Base-by-base conservation (phyloP, 306 rosid species). In the Cyclanthera cordifolia region DNA sequence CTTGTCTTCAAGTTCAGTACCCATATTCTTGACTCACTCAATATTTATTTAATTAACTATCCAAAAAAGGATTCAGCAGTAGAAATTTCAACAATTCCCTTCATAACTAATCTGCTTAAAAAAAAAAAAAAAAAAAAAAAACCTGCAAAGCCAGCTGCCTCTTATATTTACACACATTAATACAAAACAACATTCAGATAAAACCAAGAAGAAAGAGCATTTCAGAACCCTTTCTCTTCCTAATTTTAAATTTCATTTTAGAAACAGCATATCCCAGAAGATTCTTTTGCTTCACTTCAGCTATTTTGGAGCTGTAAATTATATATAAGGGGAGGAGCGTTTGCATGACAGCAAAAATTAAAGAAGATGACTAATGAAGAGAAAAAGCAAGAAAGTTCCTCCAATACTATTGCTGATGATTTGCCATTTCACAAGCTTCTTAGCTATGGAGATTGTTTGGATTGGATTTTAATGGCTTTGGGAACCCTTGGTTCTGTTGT, bases 381-480 rank as follows among this genome's bases (percentile, higher is more conserved):
- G 69, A 77, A 73, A 73, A 74, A 59, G 80, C 82, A 32, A 37
- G 77, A 79, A 23, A 67, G 69, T 2, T 25, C 25, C 0, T 72
- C 21, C 0, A 79, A 37, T 37, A 37, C 14, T 61, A 32, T 16
- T 60, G 46, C 17, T 14, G 68, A 9, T n/a, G 64, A 75, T 7
- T 30, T 82, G 55, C 76, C 89, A 12, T 88, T 84, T 48, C 55
- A 65, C 13, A 78, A 82, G 76, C 87, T 91, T 3, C 72, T 91
- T 61, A 84, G 89, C 73, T 83, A 83, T 78, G 97, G 88, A 53
- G 96, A 91, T 53, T 4, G 69, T 43, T 71, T 78, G 48, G 94
- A 91, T 20, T 91, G 96, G 97, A 52, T 61, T 79, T 75, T 91
- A 27, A 91, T 88, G 94, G 82, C 76, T 46, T 45, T 88, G 63